A percentile compares a stretch with the other conserved stretches of the same genome.
Conservation (phyloP, 208 protist genomes). For the Trypanosoma melophagium region DNA sequence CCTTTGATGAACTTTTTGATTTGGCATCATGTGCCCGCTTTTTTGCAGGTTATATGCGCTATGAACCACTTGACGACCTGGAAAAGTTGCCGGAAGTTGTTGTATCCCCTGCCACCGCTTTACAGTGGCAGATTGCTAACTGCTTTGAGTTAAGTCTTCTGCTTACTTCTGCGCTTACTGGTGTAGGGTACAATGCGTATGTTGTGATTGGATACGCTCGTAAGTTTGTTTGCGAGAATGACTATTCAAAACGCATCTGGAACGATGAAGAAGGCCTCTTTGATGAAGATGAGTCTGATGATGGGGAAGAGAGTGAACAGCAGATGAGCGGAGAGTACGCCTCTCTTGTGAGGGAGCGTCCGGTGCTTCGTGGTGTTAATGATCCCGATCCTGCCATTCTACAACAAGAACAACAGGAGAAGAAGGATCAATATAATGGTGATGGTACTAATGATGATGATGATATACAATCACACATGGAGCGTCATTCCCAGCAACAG, state of each 20-base stretch:
- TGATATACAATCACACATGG: no score
- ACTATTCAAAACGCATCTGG: constrained; percentile 58
- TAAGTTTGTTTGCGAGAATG: constrained; percentile 69
- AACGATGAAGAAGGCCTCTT: constrained; percentile 39
- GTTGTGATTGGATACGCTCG: constrained; percentile 88
- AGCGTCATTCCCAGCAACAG: not conserved
- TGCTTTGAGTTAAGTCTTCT: constrained; percentile 86
- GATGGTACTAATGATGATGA: no score
- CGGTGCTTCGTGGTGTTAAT: constrained; percentile 37
- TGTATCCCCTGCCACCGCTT: constrained; percentile 81
- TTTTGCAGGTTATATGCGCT: constrained; percentile 82
- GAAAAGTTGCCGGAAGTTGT: constrained; percentile 68
- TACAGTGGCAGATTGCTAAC: constrained; percentile 89
- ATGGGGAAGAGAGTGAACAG: constrained; percentile 44
- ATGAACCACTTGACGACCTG: constrained; percentile 72
- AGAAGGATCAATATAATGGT: no score
- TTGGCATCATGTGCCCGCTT: constrained; percentile 59
- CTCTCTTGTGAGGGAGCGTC: constrained; percentile 59
- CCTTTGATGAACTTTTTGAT: constrained; percentile 82
- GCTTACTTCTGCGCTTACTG: constrained; percentile 79
- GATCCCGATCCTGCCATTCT: constrained; percentile 41
- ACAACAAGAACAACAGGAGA: not conserved
- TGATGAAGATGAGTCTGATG: constrained; percentile 59
- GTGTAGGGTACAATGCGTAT: constrained; percentile 90
- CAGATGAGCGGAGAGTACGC: constrained; percentile 56